Evolutionary conservation across 2,329 filamentous ascomycete genomes (phyloP).

Genomic region (Cytospora piceicola): DNA sequence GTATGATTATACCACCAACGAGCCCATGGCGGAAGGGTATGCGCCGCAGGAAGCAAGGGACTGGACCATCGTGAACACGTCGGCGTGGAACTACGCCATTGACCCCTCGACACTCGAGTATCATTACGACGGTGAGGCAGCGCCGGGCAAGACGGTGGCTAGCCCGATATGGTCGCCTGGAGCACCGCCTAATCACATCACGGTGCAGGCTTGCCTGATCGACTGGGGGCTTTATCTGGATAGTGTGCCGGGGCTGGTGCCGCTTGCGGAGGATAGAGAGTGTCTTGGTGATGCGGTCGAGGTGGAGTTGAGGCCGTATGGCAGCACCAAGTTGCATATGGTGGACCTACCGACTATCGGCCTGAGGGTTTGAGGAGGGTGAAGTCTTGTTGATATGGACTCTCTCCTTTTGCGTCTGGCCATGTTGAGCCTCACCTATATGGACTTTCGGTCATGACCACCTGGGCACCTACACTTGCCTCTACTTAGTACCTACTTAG

Average conservation of each 20-base stretch:
- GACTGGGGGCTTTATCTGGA: constrained; percentile 39
- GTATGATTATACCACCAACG: constrained; percentile 32
- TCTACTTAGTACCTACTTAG: no score
- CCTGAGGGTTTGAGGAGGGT: constrained; percentile 16
- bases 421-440: no score
- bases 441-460: no score
- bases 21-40: constrained; percentile 31
- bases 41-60: constrained; percentile 37
- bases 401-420: no score
- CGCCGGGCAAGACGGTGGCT: constrained; percentile 27
- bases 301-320: constrained; percentile 40
- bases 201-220: constrained; percentile 39
- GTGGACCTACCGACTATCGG: constrained; percentile 39
- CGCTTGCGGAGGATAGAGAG: constrained; percentile 29
- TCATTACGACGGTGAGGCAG: constrained; percentile 23
- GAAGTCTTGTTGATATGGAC: background rate
- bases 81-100: constrained; percentile 40
- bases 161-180: constrained; percentile 39
- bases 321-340: constrained; percentile 42
- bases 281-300: constrained; percentile 32
- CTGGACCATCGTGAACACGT: constrained; percentile 36
- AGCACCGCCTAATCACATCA: constrained; percentile 39
- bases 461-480: no score
- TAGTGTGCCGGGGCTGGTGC: constrained; percentile 36
- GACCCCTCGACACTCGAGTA: constrained; percentile 39